Percentiles rank a stretch among this genome's conserved stretches.
These are phyloP conservation scores for Triticum monococcum DNA, from an alignment of 176 grass and related monocot species.

Conservation along the genomic window DNA sequence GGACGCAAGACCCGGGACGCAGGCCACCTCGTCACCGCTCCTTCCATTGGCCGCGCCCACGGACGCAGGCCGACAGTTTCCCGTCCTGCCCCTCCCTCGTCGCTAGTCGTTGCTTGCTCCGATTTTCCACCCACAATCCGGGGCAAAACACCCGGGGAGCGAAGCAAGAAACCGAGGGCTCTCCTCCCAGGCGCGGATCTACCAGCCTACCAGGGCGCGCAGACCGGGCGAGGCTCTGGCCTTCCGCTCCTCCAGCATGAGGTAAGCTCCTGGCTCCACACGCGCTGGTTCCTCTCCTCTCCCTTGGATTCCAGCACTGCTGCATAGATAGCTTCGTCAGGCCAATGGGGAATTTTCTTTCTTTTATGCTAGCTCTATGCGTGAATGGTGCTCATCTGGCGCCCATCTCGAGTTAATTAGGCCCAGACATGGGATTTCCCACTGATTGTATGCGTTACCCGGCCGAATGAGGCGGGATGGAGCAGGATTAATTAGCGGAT, in stretches of 20 bases:
- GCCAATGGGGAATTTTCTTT: background rate
- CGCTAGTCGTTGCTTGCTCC: constrained; percentile 21
- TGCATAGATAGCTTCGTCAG: background rate
- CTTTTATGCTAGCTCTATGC: background rate
- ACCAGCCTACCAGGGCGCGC: no score
- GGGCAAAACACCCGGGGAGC: constrained; percentile 17
- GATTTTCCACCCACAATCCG: background rate
- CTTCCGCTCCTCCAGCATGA: constrained; percentile 28
- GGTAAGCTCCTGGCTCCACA: constrained; percentile 14
- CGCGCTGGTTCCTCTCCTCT: background rate
- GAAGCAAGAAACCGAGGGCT: background rate
- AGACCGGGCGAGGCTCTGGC: no score
- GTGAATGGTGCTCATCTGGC: background rate
- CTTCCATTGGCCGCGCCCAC: no score
- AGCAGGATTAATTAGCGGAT: background rate
- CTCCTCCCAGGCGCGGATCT: no score
- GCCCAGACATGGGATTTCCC: background rate
- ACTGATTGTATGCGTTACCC: background rate
- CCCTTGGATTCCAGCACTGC: background rate
- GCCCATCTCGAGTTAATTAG: background rate
- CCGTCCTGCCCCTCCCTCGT: background rate
- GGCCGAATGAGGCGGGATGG: background rate
- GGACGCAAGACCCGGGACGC: no score
- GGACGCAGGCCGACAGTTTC: no score
- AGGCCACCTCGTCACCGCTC: no score